phyloP scores from a whole-genome alignment of 306 rosid genomes.

The Glycine tomentella region DNA sequence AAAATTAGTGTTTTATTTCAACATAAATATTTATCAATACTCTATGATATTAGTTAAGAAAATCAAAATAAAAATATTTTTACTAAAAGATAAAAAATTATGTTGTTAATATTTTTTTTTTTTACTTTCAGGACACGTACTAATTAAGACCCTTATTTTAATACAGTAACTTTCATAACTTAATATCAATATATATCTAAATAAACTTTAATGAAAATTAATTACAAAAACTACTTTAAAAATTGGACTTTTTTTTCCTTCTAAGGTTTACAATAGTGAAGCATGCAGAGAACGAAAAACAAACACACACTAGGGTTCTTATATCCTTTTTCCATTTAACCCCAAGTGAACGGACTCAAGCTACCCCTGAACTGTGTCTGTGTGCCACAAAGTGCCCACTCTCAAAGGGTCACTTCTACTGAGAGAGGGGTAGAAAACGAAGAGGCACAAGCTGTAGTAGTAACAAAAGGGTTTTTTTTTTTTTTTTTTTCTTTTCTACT shows the following conservation, averaged over 20 bases:
- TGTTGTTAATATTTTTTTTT: no score
- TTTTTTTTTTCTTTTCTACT: no score
- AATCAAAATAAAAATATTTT: no score
- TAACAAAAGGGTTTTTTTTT: constrained; percentile 12
- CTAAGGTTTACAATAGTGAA: constrained; percentile 49
- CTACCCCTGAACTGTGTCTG: constrained; percentile 17
- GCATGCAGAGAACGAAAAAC: constrained; percentile 69
- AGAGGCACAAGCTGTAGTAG: constrained; percentile 55
- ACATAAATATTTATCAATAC: no score
- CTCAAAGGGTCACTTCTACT: constrained; percentile 20
- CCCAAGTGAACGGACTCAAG: constrained; percentile 29
- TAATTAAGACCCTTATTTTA: no score
- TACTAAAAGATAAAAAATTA: no score
- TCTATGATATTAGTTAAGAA: no score
- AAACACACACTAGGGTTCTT: constrained; percentile 71
- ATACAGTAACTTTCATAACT: neutral
- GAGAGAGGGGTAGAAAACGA: constrained; percentile 70
- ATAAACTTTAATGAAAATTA: neutral
- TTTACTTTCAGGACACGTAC: no score
- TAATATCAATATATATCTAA: neutral
- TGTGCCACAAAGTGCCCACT: constrained; percentile 23
- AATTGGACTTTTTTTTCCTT: constrained; percentile 7
- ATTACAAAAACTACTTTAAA: no score
- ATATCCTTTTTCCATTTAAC: constrained; percentile 35
- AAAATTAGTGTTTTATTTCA: no score